Base-by-base conservation (phyloP, 2,329 filamentous ascomycete species). In the Xylogone sp. region DNA sequence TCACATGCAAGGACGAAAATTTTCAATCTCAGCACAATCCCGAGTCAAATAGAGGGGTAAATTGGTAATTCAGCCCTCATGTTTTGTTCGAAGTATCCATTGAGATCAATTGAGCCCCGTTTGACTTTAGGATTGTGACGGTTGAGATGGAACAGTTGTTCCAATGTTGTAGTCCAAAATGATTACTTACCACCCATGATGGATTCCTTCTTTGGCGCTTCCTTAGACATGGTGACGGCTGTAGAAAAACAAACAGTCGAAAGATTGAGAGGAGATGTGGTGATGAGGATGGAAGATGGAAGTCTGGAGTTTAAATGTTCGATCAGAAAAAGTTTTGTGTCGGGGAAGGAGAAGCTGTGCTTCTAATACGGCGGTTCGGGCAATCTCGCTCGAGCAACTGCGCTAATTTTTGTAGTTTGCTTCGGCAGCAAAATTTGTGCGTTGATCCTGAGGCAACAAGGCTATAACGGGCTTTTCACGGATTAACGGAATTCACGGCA, bases 171-270 rank as follows among this genome's bases (percentile, higher is more conserved):
- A 55, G 65, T 62, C 62, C 52, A 61, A 62, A 52, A 46, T 27
- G 77, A 80, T 78, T 78, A 86, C 82, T 71, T 81, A 80, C 86
- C 84, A 79, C 83, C 83, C 78, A 84, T 66, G 66, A 86, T 75
- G 71, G 75, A 79, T 62, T 76, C 72, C 67, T 80, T 73, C 59
- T 80, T 72, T 65, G 74, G 72, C 64, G 68, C 60, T 71, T 78
- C 74, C 79, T 83, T 83, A 66, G 62, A 60, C 60, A 64, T 66
- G 53, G 55, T 63, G 53, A 52, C 56, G 58, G 53, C 50, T 46
- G 54, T n/a, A 55, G 59, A 62, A 61, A 54, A 46, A 55, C 49
- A 56, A 61, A 39, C 34, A 39, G 12, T 62, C 59, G 75, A 81
- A 79, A 71, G 71, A 80, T 68, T 77, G 81, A 84, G 80, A 75